phyloP scores from a whole-genome alignment of 345 rosid species.

The Noccaea bulbosa region DNA sequence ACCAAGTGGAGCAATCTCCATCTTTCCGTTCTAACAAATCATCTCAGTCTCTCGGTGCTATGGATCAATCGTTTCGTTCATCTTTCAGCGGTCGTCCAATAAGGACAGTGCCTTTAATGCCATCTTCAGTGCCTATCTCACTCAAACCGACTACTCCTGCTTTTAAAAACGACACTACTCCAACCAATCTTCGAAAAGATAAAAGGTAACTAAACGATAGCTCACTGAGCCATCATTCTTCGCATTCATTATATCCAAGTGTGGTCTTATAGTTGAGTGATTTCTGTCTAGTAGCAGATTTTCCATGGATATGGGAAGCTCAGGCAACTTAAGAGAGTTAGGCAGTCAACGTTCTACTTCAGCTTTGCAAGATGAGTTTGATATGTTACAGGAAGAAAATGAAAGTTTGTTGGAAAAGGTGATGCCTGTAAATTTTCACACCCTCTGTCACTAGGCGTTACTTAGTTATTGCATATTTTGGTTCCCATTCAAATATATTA shows the following conservation, averaged over 20 bases:
- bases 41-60: conserved; percentile 44
- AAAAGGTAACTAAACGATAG: conserved; percentile 53
- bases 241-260: conserved; percentile 9
- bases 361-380: conserved; percentile 86
- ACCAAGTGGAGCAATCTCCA: conserved; percentile 50
- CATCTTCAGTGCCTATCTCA: conserved; percentile 57
- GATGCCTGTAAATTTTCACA: conserved; percentile 44
- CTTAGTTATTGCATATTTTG: conserved; percentile 8
- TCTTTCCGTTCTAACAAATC: conserved; percentile 51
- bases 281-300: conserved; percentile 49
- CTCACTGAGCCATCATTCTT: conserved; percentile 20
- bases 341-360: conserved; percentile 62
- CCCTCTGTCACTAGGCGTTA: conserved; percentile 24
- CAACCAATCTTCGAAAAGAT: conserved; percentile 51
- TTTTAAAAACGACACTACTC: conserved; percentile 46
- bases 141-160: conserved; percentile 62
- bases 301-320: conserved; percentile 61
- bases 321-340: conserved; percentile 53
- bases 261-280: conserved; percentile 30
- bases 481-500: neutral
- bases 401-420: conserved; percentile 65
- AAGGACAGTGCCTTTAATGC: conserved; percentile 53
- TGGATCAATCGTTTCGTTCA: conserved; percentile 63
- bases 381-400: conserved; percentile 77
- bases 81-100: conserved; percentile 52